phyloP scores from a whole-genome alignment of 345 rosid genomes.

The Barbarea vulgaris region DNA sequence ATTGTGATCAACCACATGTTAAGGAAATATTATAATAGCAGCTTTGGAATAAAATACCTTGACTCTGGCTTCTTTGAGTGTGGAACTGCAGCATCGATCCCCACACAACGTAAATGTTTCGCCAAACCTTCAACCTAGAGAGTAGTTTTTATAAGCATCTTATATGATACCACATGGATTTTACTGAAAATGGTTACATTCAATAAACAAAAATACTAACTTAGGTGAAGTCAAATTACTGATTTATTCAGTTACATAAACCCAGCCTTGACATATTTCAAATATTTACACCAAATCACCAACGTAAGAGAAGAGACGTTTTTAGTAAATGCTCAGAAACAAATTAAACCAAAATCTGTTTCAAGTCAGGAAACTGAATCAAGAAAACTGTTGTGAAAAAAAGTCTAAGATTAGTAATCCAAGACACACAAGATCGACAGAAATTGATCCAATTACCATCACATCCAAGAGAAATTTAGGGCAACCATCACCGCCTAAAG shows the following conservation, averaged over 20 bases:
- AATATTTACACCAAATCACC: not conserved
- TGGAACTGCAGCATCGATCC: slow-evolving; percentile 88
- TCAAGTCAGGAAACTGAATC: slow-evolving; percentile 12
- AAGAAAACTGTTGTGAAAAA: slow-evolving; percentile 5
- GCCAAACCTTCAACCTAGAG: slow-evolving; percentile 92
- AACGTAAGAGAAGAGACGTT: not conserved
- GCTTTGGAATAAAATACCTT: slow-evolving; percentile 47
- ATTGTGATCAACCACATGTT: not conserved
- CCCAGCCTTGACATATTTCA: not conserved
- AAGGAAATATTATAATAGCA: not conserved
- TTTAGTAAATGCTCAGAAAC: not conserved
- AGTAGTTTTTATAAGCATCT: slow-evolving; percentile 29
- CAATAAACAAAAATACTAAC: not conserved
- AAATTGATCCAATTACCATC: slow-evolving; percentile 56
- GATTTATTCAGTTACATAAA: not conserved
- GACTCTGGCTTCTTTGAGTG: slow-evolving; percentile 68
- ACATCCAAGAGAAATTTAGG: slow-evolving; percentile 94
- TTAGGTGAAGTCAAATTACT: not conserved
- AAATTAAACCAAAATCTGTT: not conserved
- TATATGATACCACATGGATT: not conserved
- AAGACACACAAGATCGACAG: slow-evolving; percentile 1
- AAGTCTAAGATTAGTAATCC: not conserved
- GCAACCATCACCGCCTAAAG: slow-evolving; percentile 80
- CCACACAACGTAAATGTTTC: slow-evolving; percentile 91
- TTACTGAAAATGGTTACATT: not conserved